Evolutionary conservation across 2,329 filamentous ascomycete genomes (phyloP), one percentile per base, ranked within the genome.

Genomic region (Fusarium nisikadoi): DNA sequence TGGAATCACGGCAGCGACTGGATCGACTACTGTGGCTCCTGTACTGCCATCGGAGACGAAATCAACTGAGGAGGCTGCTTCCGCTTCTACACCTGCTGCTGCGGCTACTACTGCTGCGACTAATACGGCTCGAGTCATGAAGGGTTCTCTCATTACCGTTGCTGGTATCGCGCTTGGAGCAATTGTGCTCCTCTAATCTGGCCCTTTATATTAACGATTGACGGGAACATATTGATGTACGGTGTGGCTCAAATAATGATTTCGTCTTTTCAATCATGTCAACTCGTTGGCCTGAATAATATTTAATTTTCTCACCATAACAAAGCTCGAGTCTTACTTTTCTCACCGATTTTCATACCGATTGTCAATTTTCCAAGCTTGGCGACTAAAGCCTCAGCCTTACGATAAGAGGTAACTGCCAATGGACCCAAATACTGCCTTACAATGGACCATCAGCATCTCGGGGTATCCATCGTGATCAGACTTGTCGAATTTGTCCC

Each of bases 101-200:
- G 57, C 39, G 13, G 31, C 50, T 14, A 72, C 46, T 14, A 33
- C 27, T 4, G n/a, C 27, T 27, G 60, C 39, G 3, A n/a, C 36
- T 8, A 74, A 74, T 8, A 54, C 35, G 5, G 71, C 56, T 10
- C 55, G 45, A n/a, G 35, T 31, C 27, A 17, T 69, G 13, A 33
- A 49, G 17, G 64, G 57, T 0, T 67, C 71, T 19, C 5, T 72
- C 4, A 19, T 72, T 13, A 39, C 45, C 5, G 54, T 29, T 2
- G 50, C 31, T 6, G 60, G 60, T 2, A 55, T 58, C 23, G 64
- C 45, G 1, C n/a, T 74, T 16, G 71, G 68, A 14, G 71, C 39
- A 2, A 47, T 74, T 3, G 3, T 52, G 2, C 33, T 74, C 5
- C 10, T 57, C 5, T 70, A 14, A 45, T 29, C 6, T 6, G 33